Percentiles rank a stretch among this genome's conserved stretches.
phyloP scores from a whole-genome alignment of 2,329 filamentous ascomycete species.

The Arachnomyces sp. region DNA sequence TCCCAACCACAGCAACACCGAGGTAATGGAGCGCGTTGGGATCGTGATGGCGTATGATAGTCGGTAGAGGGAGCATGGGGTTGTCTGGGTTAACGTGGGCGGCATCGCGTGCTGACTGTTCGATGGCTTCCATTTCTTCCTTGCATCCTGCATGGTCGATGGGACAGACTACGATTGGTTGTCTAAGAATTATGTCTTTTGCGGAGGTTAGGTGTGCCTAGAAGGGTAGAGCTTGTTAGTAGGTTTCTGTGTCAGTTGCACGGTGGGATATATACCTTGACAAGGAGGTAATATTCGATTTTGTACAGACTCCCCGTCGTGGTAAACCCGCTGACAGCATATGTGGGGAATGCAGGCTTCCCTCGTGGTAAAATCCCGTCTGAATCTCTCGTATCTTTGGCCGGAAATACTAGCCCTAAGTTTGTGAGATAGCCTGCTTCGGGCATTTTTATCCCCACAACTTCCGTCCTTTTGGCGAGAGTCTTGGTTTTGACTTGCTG shows the following conservation, averaged over 20 bases:
- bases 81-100: conserved; percentile 80
- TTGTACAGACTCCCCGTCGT: conserved; percentile 93
- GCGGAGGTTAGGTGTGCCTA: conserved; percentile 83
- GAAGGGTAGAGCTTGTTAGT: conserved; percentile 5
- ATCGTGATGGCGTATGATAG: conserved; percentile 72
- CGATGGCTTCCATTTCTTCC: conserved; percentile 97
- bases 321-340: conserved; percentile 82
- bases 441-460: conserved; percentile 74
- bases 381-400: conserved; percentile 74
- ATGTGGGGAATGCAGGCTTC: conserved; percentile 80
- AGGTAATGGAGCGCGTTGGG: conserved; percentile 52
- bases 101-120: conserved; percentile 89
- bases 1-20: conserved; percentile 55
- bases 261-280: conserved; percentile 60
- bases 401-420: conserved; percentile 80
- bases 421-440: conserved; percentile 91
- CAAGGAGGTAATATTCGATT: conserved; percentile 91
- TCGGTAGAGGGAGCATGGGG: conserved; percentile 80
- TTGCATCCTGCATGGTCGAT: conserved; percentile 93
- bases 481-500: conserved; percentile 83
- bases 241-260: conserved; percentile 8
- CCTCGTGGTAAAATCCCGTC: conserved; percentile 82
- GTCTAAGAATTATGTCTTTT: conserved; percentile 76
- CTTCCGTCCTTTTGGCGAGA: conserved; percentile 73
- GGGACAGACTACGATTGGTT: conserved; percentile 92